Conservation (phyloP, 495 filamentous ascomycete species). For the Podospora pseudopauciseta region DNA sequence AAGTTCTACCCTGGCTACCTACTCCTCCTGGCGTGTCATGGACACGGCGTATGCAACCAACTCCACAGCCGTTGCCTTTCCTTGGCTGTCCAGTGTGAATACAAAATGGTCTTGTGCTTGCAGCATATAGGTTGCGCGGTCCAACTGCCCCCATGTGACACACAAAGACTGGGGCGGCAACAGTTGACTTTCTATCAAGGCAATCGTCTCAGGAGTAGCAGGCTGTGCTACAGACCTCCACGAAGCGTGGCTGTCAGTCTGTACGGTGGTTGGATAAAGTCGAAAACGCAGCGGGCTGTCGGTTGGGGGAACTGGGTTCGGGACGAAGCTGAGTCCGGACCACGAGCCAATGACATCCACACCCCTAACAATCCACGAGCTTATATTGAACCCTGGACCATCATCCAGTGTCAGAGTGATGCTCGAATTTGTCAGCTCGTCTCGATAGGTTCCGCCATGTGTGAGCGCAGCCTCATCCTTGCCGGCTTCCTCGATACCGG, state of each 20-base stretch:
- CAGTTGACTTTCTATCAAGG: conserved; percentile 22
- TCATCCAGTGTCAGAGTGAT: conserved; percentile 43
- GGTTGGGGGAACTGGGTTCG: conserved; percentile 15
- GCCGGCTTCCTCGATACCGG: conserved; percentile 45
- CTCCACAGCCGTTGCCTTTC: conserved; percentile 16
- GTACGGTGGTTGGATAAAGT: conserved; percentile 33
- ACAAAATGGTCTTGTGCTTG: conserved; percentile 16
- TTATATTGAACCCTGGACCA: conserved; percentile 40
- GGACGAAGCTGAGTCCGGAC: conserved; percentile 1
- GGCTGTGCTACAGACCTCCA: conserved; percentile 32
- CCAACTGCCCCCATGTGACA: conserved; percentile 34
- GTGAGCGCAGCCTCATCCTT: conserved; percentile 35
- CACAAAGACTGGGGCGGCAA: conserved; percentile 31
- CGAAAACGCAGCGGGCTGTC: conserved; percentile 13
- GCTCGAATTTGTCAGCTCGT: conserved; percentile 37
- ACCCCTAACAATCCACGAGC: conserved; percentile 39
- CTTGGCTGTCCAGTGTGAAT: conserved; percentile 11
- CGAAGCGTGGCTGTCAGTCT: conserved; percentile 18
- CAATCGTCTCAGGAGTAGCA: conserved; percentile 25
- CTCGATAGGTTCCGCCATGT: conserved; percentile 42
- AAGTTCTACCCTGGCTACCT: no score
- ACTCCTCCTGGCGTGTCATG: background rate
- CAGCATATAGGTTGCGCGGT: conserved; percentile 30
- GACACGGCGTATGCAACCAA: conserved; percentile 16
- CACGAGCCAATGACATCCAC: conserved; percentile 36